These are phyloP conservation scores for Xanthoparmelia taractica DNA, from an alignment of 495 filamentous ascomycete species.

Conservation along the genomic window DNA sequence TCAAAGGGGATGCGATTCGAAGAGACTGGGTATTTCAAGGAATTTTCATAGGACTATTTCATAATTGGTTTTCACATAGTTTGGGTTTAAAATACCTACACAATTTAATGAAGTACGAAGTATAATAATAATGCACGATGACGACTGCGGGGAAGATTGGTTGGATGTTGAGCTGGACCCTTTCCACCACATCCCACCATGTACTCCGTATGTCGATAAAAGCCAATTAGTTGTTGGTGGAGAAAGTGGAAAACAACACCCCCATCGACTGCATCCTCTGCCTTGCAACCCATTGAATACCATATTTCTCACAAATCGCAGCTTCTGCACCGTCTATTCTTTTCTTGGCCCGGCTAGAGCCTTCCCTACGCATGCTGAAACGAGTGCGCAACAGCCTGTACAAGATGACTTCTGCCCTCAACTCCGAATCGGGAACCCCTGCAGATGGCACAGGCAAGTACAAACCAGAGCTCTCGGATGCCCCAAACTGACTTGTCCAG, in stretches of 20 bases:
- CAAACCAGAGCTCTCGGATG: background rate
- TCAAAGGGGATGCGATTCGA: too few species aligned
- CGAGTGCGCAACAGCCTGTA: slow-evolving; percentile 1
- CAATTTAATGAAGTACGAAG: too few species aligned
- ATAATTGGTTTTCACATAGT: too few species aligned
- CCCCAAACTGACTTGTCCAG: slow-evolving; percentile 38
- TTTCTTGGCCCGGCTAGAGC: background rate
- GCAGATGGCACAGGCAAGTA: slow-evolving; percentile 48
- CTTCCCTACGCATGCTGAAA: background rate
- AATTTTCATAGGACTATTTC: too few species aligned
- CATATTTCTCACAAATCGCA: background rate
- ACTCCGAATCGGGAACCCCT: slow-evolving; percentile 26
- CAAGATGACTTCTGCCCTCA: slow-evolving; percentile 26
- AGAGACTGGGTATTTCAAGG: too few species aligned
- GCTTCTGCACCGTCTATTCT: background rate
- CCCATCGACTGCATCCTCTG: background rate
- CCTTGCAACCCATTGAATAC: background rate
- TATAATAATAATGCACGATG: slow-evolving; percentile 23
- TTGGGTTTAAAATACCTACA: too few species aligned
- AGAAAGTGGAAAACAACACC: background rate
- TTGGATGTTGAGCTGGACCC: slow-evolving; percentile 3
- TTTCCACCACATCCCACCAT: too few species aligned
- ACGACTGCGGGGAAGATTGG: slow-evolving; percentile 17
- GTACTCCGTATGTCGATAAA: too few species aligned
- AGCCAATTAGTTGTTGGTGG: too few species aligned